Evolutionary conservation across 2,329 filamentous ascomycete species (phyloP).

Genomic region (Alternaria dauci): DNA sequence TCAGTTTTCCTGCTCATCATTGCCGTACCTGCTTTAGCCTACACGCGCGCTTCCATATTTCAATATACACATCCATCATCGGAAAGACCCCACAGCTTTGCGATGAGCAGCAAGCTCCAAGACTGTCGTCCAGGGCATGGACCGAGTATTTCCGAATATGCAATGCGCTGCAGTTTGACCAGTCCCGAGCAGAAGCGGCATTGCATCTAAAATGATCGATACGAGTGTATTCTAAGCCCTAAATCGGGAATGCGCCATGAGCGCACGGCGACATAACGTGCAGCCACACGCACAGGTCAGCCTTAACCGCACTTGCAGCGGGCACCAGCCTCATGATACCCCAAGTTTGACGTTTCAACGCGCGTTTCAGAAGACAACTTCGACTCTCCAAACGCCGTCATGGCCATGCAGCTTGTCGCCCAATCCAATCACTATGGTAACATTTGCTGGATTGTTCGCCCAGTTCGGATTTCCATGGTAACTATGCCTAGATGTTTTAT

Average conservation of each 20-base stretch:
- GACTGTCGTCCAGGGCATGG: neutral
- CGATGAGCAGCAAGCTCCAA: neutral
- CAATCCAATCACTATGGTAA: conserved; percentile 11
- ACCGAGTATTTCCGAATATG: neutral
- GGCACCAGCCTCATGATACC: conserved; percentile 11
- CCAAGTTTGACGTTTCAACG: conserved; percentile 11
- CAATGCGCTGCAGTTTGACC: conserved; percentile 1
- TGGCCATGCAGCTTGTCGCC: conserved; percentile 2
- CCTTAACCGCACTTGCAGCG: conserved; percentile 18
- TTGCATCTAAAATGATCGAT: neutral
- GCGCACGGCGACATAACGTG: conserved; percentile 8
- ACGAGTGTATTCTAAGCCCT: neutral
- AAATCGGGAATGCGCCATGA: conserved; percentile 5
- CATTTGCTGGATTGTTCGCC: conserved; percentile 4
- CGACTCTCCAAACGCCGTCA: neutral
- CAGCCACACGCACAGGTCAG: conserved; percentile 7
- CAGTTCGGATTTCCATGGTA: conserved; percentile 6
- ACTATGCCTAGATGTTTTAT: neutral
- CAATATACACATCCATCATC: neutral
- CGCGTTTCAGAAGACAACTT: conserved; percentile 1
- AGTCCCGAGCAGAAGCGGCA: neutral
- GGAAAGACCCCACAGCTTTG: neutral
- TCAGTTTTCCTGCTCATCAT: conserved; percentile 6
- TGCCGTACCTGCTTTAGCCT: conserved; percentile 21
- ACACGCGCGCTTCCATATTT: neutral